Conservation (phyloP, 2,329 filamentous ascomycete genomes). For the Juglanconis juglandina region DNA sequence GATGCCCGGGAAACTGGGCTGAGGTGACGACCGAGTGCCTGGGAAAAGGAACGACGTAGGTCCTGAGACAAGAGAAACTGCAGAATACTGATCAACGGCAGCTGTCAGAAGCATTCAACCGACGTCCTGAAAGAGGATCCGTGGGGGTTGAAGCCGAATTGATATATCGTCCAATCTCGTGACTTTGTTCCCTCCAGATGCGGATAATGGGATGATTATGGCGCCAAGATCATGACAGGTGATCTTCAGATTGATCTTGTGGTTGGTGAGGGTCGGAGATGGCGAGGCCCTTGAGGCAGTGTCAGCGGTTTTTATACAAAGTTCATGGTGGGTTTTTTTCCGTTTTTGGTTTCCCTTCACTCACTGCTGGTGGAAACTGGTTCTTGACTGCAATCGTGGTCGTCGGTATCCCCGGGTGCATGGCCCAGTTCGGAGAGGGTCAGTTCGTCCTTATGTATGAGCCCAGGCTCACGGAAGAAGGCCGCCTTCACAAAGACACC, state of each 20-base stretch:
- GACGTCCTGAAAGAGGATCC: background rate
- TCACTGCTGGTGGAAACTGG: background rate
- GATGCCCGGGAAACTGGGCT: background rate
- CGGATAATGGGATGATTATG: constrained; percentile 11
- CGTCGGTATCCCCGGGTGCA: background rate
- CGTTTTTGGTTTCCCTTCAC: background rate
- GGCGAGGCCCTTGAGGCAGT: background rate
- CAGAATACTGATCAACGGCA: constrained; percentile 6
- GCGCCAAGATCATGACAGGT: constrained; percentile 8
- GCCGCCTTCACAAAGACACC: background rate
- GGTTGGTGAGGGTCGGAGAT: constrained; percentile 1
- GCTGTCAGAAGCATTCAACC: constrained; percentile 4
- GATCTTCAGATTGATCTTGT: background rate
- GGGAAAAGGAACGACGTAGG: background rate
- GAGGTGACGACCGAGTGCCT: background rate
- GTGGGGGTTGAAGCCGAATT: constrained; percentile 4
- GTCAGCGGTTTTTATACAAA: background rate
- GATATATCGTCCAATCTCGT: constrained; percentile 15
- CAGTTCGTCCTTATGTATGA: constrained; percentile 4
- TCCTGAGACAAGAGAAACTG: constrained; percentile 8
- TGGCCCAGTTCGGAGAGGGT: background rate
- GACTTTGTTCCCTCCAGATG: constrained; percentile 1
- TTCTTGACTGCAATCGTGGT: background rate
- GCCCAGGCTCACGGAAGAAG: background rate
- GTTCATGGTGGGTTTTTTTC: background rate